Evolutionary conservation across 208 protist species (phyloP).

Genomic region (Trypanosoma avium): DNA sequence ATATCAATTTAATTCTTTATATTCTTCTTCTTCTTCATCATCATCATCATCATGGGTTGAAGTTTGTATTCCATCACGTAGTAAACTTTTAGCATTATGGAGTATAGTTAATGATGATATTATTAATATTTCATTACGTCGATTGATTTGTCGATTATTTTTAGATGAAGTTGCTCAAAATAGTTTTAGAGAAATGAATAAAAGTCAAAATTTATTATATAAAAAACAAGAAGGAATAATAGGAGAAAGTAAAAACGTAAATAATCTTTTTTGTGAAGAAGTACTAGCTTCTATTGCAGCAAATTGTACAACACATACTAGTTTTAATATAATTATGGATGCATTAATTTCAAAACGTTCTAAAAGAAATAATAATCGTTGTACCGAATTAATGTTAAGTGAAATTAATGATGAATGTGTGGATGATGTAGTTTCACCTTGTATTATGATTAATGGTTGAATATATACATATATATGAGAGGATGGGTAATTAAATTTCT

Average conservation of each 20-base stretch:
- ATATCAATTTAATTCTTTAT: neutral
- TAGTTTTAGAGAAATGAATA: neutral
- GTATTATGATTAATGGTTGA: neutral
- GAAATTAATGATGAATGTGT: conserved; percentile 20
- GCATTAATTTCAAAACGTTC: conserved; percentile 22
- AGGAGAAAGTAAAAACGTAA: too few species aligned
- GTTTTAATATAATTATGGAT: conserved; percentile 31
- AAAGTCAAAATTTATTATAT: neutral
- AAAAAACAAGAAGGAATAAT: too few species aligned
- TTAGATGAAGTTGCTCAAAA: conserved; percentile 16
- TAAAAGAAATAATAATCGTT: neutral
- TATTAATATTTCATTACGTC: conserved; percentile 32
- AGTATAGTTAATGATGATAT: conserved; percentile 30
- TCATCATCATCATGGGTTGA: conserved; percentile 15
- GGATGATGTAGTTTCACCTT: neutral
- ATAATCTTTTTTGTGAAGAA: conserved; percentile 45
- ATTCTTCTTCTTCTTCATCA: neutral
- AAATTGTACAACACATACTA: conserved; percentile 51
- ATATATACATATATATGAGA: neutral
- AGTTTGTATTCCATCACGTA: conserved; percentile 38
- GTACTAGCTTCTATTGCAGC: conserved; percentile 57
- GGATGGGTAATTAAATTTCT: neutral
- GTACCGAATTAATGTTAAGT: conserved; percentile 24
- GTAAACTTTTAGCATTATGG: conserved; percentile 66
- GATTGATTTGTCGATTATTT: conserved; percentile 42